A percentile compares a stretch with the other conserved stretches of the same genome.
These are phyloP conservation scores for Lasiodiplodia gonubiensis DNA, from an alignment of 2,329 filamentous ascomycete genomes.

Conservation along the genomic window DNA sequence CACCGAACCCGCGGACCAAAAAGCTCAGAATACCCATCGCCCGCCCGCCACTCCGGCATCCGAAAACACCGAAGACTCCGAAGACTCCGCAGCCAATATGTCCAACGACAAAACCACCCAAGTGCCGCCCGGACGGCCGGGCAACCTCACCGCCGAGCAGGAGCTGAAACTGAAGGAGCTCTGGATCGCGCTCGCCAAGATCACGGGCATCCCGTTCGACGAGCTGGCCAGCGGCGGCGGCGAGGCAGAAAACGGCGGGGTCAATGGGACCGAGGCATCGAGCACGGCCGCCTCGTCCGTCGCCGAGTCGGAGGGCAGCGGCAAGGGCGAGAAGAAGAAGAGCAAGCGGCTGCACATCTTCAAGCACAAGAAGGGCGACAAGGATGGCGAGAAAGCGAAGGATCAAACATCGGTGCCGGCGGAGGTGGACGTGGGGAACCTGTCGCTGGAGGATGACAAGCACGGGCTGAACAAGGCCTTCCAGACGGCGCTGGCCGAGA, in stretches of 20 bases:
- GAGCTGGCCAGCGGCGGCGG: constrained; percentile 69
- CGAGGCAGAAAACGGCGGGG: constrained; percentile 32
- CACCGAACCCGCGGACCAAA: constrained; percentile 21
- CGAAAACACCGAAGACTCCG: constrained; percentile 9
- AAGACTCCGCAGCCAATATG: not conserved
- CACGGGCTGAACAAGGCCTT: constrained; percentile 89
- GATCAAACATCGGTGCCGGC: constrained; percentile 37
- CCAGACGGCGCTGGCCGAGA: constrained; percentile 76
- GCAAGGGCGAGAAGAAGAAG: constrained; percentile 60
- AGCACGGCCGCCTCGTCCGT: constrained; percentile 14
- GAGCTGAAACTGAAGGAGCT: constrained; percentile 87
- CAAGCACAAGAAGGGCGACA: constrained; percentile 53
- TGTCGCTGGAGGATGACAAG: constrained; percentile 73
- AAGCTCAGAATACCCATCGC: not conserved
- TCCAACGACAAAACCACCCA: constrained; percentile 46
- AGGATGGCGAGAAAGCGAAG: constrained; percentile 48
- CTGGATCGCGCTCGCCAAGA: constrained; percentile 68
- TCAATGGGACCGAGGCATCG: constrained; percentile 10
- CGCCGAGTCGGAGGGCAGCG: constrained; percentile 33
- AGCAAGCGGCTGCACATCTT: constrained; percentile 74
- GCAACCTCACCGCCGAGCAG: constrained; percentile 87
- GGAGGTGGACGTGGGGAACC: constrained; percentile 46
- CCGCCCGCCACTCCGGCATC: constrained; percentile 30
- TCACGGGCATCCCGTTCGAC: constrained; percentile 68
- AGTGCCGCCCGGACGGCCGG: constrained; percentile 72